A percentile compares a stretch with the other conserved stretches of the same genome.
Evolutionary conservation across 306 rosid species (phyloP).

Genomic region (Prosopis cineraria): DNA sequence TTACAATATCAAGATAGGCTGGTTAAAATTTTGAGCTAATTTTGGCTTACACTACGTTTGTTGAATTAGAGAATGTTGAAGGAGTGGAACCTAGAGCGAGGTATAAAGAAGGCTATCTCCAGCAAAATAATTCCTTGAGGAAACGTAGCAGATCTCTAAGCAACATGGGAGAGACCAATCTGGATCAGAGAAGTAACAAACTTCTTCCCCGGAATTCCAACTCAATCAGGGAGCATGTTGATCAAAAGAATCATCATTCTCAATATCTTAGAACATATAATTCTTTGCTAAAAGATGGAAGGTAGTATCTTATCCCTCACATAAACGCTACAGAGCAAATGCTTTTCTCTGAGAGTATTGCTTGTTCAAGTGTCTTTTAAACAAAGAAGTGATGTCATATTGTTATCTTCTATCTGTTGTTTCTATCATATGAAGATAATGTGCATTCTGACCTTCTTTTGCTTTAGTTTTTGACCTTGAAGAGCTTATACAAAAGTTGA

Average conservation of each 20-base stretch:
- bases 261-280: constrained; percentile 61
- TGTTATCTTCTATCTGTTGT: constrained; percentile 16
- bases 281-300: constrained; percentile 65
- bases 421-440: constrained; percentile 12
- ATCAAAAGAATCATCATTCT: constrained; percentile 45
- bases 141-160: constrained; percentile 47
- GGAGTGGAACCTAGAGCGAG: constrained; percentile 43
- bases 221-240: constrained; percentile 44
- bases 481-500: constrained; percentile 40
- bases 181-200: constrained; percentile 33
- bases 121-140: constrained; percentile 38
- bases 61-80: constrained; percentile 60
- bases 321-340: constrained; percentile 1
- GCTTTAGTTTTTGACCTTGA: constrained; percentile 28
- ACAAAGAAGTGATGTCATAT: constrained; percentile 21
- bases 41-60: constrained; percentile 37
- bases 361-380: constrained; percentile 30
- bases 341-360: constrained; percentile 27
- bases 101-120: constrained; percentile 44
- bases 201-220: constrained; percentile 46
- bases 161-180: constrained; percentile 43
- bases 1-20: constrained; percentile 20
- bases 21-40: constrained; percentile 27
- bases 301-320: constrained; percentile 49
- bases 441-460: constrained; percentile 15